These are phyloP conservation scores for Sechiopsis laciniata DNA, from an alignment of 306 rosid genomes.

Conservation along the genomic window DNA sequence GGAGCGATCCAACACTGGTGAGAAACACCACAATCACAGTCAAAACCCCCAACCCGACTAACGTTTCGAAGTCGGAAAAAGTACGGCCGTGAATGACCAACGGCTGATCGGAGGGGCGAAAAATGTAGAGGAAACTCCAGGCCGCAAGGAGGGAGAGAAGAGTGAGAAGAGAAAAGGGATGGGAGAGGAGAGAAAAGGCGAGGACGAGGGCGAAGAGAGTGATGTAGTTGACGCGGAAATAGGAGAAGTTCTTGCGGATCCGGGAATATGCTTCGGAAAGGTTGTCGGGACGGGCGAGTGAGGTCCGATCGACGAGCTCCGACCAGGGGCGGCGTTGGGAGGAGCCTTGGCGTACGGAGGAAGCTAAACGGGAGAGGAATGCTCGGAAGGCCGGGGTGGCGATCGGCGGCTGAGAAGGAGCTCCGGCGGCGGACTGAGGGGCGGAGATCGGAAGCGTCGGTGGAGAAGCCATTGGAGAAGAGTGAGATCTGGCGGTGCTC, in stretches of 20 bases:
- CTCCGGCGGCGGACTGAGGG: conserved; percentile 28
- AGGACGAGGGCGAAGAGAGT: conserved; percentile 52
- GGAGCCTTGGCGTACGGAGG: conserved; percentile 61
- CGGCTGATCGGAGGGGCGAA: conserved; percentile 84
- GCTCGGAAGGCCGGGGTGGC: conserved; percentile 83
- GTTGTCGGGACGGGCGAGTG: conserved; percentile 59
- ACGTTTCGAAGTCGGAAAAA: conserved; percentile 71
- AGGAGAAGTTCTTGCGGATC: conserved; percentile 77
- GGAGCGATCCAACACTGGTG: conserved; percentile 85
- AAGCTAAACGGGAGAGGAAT: conserved; percentile 61
- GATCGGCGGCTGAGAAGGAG: conserved; percentile 52
- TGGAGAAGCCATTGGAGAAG: conserved; percentile 54
- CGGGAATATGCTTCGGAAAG: conserved; percentile 86
- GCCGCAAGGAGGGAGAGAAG: conserved; percentile 72
- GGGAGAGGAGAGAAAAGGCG: conserved; percentile 68
- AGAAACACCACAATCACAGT: conserved; percentile 70
- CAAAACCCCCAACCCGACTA: conserved; percentile 46
- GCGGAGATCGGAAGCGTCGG: conserved; percentile 72
- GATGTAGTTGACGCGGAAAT: conserved; percentile 84
- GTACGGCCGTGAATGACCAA: conserved; percentile 65
- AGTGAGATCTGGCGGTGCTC: conserved; percentile 18
- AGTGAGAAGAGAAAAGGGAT: conserved; percentile 70
- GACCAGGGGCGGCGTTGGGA: conserved; percentile 87
- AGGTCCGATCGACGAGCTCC: conserved; percentile 64
- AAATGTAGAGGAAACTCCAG: conserved; percentile 76